These are phyloP conservation scores for Colletotrichum musae DNA, from an alignment of 2,329 filamentous ascomycete species.

Conservation along the genomic window DNA sequence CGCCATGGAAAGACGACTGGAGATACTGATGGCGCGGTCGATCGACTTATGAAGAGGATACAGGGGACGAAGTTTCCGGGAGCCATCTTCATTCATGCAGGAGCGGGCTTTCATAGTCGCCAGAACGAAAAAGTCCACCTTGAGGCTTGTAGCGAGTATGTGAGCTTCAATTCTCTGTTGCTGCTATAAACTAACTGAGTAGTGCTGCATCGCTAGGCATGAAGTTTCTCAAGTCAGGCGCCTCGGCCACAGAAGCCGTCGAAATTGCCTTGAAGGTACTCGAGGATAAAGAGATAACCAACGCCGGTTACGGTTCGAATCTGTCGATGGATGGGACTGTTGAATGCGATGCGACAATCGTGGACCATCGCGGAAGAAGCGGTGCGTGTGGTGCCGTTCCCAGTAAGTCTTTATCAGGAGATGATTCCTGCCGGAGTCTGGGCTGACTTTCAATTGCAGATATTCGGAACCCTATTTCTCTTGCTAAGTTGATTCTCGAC, in stretches of 20 bases:
- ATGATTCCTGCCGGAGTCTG: constrained; percentile 1
- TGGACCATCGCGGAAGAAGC: constrained; percentile 91
- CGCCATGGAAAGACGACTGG: constrained; percentile 11
- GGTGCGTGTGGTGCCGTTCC: constrained; percentile 93
- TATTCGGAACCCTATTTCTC: constrained; percentile 91
- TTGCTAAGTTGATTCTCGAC: constrained; percentile 88
- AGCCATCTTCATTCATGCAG: constrained; percentile 95
- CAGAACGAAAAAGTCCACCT: constrained; percentile 90
- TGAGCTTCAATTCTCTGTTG: neutral
- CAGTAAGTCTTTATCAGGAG: constrained; percentile 69
- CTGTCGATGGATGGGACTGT: constrained; percentile 90
- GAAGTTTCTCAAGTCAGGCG: constrained; percentile 83
- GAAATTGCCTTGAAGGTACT: constrained; percentile 90
- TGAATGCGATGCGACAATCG: constrained; percentile 94
- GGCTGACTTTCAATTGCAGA: constrained; percentile 64
- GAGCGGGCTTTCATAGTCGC: constrained; percentile 92
- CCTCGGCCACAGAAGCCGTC: constrained; percentile 87
- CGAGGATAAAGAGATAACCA: constrained; percentile 96
- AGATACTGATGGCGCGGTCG: constrained; percentile 58
- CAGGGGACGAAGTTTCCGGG: constrained; percentile 61
- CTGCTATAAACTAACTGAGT: constrained; percentile 4
- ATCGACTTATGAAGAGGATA: constrained; percentile 54
- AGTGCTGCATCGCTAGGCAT: constrained; percentile 90
- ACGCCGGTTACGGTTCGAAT: constrained; percentile 96
- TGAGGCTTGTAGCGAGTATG: constrained; percentile 89